Evolutionary conservation across 192 early-diverging fungal genomes (phyloP), one percentile per base, ranked within the genome.

Genomic region (Mortierella antarctica): DNA sequence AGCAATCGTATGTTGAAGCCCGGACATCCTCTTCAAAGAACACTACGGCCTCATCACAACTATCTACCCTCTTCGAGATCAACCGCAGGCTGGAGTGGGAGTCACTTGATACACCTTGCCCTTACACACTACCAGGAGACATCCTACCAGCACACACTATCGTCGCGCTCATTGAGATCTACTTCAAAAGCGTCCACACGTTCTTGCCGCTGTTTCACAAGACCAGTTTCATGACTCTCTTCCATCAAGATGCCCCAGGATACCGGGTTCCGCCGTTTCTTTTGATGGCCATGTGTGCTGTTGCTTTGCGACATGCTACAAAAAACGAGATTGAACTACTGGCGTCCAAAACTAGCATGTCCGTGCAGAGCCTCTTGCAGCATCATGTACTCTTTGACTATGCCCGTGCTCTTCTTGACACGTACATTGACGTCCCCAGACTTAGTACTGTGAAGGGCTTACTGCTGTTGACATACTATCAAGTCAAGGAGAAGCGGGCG

Each of bases 181-280:
- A 90, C 50, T 90, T 90, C 58, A 70, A 84, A n/a, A 73, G 87
- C 67, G 83, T 88, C 11, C 89, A 90, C 48, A 74, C 82, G 1
- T 88, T 89, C 47, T 53, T 84, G 20, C 89, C 89, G 14, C 81
- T 90, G 17, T 56, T 90, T 4, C 83, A 89, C 54, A 87, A 85
- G 39, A 41, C 80, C 6, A 55, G 62, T n/a, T 89, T 90, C 70
- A 47, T 84, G 49, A 70, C 67, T 7, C 62, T 70, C 4, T 77
- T 67, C 21, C 74, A 69, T 45, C 80, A 60, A 41, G 84, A 57
- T 59, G 83, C 3, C 31, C 31, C 31, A 31, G 53, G 65, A 52
- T 58, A 71, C 62, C 61, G 76, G 47, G 44, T 87, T 0, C 85
- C 89, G 5, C 79, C 75, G 12, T 75, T 90, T 17, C 39, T 90